A percentile compares a stretch with the other conserved stretches of the same genome.
Conservation (phyloP, 2,329 filamentous ascomycete genomes). For the Nothophaeocryptopus gaeumannii region DNA sequence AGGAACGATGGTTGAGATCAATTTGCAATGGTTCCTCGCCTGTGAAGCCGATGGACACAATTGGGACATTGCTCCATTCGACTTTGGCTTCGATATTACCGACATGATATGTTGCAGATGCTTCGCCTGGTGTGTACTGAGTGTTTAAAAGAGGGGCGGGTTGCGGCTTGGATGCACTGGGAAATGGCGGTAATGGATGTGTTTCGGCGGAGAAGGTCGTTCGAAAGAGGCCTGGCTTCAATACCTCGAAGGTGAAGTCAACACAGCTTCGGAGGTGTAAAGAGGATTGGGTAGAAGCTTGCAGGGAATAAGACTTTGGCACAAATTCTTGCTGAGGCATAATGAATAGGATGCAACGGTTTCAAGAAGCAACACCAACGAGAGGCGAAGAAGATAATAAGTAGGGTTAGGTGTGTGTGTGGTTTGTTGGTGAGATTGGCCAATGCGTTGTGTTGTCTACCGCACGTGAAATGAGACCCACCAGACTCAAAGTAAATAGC, state of each 20-base stretch:
- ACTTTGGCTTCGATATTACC: conserved; percentile 54
- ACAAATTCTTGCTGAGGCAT: conserved; percentile 52
- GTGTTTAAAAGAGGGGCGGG: conserved; percentile 3
- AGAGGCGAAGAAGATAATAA: no score
- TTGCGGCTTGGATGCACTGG: conserved; percentile 53
- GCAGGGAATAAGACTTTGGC: conserved; percentile 38
- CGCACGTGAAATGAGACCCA: no score
- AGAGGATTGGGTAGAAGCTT: conserved; percentile 27
- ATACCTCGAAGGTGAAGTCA: conserved; percentile 61
- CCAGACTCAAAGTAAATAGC: no score
- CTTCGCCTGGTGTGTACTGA: conserved; percentile 28
- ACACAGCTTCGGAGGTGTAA: conserved; percentile 49
- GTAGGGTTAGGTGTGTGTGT: no score
- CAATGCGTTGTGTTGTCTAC: no score
- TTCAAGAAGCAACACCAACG: no score
- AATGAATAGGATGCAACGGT: neutral
- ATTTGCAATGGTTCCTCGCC: conserved; percentile 55
- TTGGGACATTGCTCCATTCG: conserved; percentile 58
- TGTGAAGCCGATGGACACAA: conserved; percentile 56
- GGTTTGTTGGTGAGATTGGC: no score
- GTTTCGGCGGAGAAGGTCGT: conserved; percentile 63
- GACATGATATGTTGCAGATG: conserved; percentile 38
- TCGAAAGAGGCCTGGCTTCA: conserved; percentile 63
- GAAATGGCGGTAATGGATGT: conserved; percentile 64
- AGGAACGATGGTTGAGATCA: conserved; percentile 65